These are phyloP conservation scores for Suillus americanus DNA, from an alignment of 768 basidiomycete genomes.

Conservation along the genomic window DNA sequence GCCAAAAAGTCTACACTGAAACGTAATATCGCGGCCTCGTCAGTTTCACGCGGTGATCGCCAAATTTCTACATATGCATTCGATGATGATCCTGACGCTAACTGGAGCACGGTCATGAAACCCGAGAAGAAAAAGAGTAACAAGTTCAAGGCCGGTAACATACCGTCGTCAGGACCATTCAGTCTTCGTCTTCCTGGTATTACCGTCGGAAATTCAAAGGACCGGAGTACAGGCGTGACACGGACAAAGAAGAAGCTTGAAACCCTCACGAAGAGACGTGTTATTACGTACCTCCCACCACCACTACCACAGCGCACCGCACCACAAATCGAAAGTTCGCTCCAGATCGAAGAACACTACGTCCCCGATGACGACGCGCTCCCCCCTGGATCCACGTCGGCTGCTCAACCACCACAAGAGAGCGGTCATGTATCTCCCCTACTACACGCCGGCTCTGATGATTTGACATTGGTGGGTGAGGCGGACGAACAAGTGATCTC, in stretches of 20 bases:
- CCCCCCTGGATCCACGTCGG: background rate
- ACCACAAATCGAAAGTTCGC: background rate
- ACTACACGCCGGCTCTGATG: slow-evolving; percentile 23
- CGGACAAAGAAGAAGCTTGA: background rate
- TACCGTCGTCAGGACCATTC: slow-evolving; percentile 21
- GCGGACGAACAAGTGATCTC: slow-evolving; percentile 13
- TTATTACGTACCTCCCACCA: slow-evolving; percentile 31
- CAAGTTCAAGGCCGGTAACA: slow-evolving; percentile 1
- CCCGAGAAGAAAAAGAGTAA: slow-evolving; percentile 6
- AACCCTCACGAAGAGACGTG: slow-evolving; percentile 14
- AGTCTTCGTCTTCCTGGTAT: slow-evolving; percentile 21
- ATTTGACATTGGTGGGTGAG: slow-evolving; percentile 26
- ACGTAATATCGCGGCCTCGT: background rate
- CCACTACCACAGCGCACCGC: slow-evolving; percentile 8
- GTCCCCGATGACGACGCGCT: background rate
- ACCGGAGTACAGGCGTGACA: background rate
- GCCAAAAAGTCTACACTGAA: slow-evolving; percentile 6
- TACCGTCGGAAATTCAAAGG: background rate
- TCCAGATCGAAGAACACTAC: background rate
- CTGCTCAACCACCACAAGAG: background rate
- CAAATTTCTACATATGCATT: slow-evolving; percentile 20
- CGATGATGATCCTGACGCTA: slow-evolving; percentile 21
- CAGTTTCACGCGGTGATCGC: background rate
- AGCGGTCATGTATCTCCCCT: slow-evolving; percentile 6
- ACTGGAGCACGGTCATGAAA: slow-evolving; percentile 9